Evolutionary conservation across 2,329 filamentous ascomycete genomes (phyloP).

Genomic region (Magnaporthiopsis rhizophila): DNA sequence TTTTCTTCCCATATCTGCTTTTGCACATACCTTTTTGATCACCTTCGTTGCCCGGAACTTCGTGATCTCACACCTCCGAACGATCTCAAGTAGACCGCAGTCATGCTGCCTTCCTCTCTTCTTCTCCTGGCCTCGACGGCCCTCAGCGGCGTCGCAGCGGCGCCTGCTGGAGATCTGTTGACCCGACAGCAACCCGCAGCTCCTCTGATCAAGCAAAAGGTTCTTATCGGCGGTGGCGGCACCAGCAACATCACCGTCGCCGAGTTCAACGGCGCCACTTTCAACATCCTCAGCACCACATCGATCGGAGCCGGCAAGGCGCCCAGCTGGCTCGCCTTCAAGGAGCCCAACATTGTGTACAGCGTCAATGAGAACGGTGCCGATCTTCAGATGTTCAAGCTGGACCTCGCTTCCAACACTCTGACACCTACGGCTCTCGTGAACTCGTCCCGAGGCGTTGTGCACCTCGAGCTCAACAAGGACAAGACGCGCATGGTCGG

Average conservation of each 20-base stretch:
- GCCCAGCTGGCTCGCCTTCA: conserved; percentile 39
- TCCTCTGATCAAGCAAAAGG: conserved; percentile 15
- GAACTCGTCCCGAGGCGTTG: conserved; percentile 33
- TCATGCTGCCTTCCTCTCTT: conserved; percentile 5
- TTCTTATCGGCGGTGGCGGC: conserved; percentile 31
- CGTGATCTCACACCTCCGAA: too few species aligned
- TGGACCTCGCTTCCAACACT: conserved; percentile 22
- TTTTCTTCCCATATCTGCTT: too few species aligned
- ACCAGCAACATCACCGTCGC: conserved; percentile 31
- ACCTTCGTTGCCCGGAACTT: too few species aligned
- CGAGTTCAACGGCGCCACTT: conserved; percentile 31
- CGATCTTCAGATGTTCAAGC: conserved; percentile 29
- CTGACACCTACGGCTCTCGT: conserved; percentile 21
- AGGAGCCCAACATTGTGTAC: conserved; percentile 32
- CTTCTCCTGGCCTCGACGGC: conserved; percentile 3
- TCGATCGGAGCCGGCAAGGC: conserved; percentile 7
- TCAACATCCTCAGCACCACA: conserved; percentile 27
- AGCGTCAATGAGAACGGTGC: conserved; percentile 39
- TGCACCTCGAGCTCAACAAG: conserved; percentile 38
- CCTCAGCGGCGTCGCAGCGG: neutral
- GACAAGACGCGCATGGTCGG: conserved; percentile 37
- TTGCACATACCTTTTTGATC: too few species aligned
- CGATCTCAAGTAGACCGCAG: neutral
- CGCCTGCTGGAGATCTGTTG: neutral
- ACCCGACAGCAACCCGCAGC: neutral